Evolutionary conservation across 1,139 yeast species (phyloP).

Genomic region (Zygoascus sp.): DNA sequence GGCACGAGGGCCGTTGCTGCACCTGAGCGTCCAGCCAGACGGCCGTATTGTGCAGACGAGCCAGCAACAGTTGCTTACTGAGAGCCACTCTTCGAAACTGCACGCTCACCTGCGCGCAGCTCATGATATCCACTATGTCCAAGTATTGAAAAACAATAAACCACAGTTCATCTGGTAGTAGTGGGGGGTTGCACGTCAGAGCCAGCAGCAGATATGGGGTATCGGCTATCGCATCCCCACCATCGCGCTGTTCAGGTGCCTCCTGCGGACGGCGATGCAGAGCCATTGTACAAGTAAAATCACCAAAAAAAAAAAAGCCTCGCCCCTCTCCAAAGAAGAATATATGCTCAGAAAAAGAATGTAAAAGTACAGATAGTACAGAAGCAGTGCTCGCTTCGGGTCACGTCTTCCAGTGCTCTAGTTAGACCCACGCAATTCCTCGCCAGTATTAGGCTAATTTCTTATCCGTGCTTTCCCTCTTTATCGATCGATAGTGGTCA

Average conservation of each 20-base stretch:
- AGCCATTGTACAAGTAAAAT: too few species aligned
- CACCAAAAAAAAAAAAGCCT: too few species aligned
- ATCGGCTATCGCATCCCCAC: not conserved
- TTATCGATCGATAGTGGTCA: not conserved
- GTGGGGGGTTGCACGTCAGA: conserved; percentile 7
- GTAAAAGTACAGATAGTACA: too few species aligned
- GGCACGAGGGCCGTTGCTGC: conserved; percentile 25
- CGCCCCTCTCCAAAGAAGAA: too few species aligned
- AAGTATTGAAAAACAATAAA: conserved; percentile 22
- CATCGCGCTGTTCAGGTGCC: too few species aligned
- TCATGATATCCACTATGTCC: conserved; percentile 29
- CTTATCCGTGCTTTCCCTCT: conserved; percentile 1
- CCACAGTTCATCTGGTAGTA: conserved; percentile 30
- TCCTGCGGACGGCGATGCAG: too few species aligned
- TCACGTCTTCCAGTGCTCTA: not conserved
- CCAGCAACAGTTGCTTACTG: conserved; percentile 24
- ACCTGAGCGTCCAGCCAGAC: conserved; percentile 22
- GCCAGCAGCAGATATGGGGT: not conserved
- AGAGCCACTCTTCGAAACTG: conserved; percentile 25
- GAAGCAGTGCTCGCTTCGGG: too few species aligned
- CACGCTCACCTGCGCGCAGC: conserved; percentile 22
- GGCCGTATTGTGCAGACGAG: conserved; percentile 22
- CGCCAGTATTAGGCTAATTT: not conserved
- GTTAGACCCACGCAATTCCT: not conserved
- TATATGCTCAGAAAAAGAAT: too few species aligned